Percentiles rank a stretch among this genome's conserved stretches.
Evolutionary conservation across 768 basidiomycete genomes (phyloP).

Genomic region (Pleurotus tuoliensis): DNA sequence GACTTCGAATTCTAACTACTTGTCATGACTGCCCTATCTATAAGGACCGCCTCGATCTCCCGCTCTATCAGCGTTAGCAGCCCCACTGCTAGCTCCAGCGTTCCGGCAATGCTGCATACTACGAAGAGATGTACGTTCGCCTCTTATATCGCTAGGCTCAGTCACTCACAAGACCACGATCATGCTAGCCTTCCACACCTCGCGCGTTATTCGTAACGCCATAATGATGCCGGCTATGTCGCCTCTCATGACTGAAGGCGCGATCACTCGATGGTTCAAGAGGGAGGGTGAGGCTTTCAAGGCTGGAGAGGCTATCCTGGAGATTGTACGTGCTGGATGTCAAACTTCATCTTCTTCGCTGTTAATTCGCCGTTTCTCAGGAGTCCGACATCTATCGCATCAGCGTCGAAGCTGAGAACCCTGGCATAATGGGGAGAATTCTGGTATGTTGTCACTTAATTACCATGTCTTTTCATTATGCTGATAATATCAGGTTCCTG

Average conservation of each 20-base stretch:
- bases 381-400: slow-evolving; percentile 78
- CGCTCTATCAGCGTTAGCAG: slow-evolving; percentile 8
- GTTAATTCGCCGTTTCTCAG: slow-evolving; percentile 27
- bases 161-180: not conserved
- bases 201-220: slow-evolving; percentile 20
- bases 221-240: slow-evolving; percentile 84
- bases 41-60: slow-evolving; percentile 4
- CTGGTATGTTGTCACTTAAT: slow-evolving; percentile 44
- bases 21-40: slow-evolving; percentile 6
- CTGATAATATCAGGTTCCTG: slow-evolving; percentile 40
- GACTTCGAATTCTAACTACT: not conserved
- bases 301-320: slow-evolving; percentile 70
- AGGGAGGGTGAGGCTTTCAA: slow-evolving; percentile 69
- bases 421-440: slow-evolving; percentile 84
- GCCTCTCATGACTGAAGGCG: slow-evolving; percentile 86
- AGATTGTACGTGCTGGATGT: slow-evolving; percentile 51
- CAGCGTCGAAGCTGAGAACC: slow-evolving; percentile 88
- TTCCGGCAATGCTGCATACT: not conserved
- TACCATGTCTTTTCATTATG: not conserved
- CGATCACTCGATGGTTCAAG: slow-evolving; percentile 76
- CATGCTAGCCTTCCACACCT: slow-evolving; percentile 6
- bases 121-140: slow-evolving; percentile 1
- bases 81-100: slow-evolving; percentile 3
- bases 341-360: not conserved
- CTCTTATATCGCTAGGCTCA: not conserved